Evolutionary conservation across 106 monocot species (phyloP).

Genomic region (Chionographis japonica): DNA sequence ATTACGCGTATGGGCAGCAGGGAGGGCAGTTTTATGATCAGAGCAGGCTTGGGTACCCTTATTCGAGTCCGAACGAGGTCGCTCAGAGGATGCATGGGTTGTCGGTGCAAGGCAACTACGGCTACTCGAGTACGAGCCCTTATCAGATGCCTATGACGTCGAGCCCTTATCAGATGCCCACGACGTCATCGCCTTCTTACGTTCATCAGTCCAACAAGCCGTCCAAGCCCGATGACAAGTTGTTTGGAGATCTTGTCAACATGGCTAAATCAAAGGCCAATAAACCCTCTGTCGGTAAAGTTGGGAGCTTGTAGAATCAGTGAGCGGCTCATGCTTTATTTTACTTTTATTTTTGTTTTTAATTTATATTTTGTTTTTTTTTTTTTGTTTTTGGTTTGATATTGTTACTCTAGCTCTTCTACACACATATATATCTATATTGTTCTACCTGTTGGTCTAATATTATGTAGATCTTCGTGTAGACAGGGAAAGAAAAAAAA

Average conservation of each 20-base stretch:
- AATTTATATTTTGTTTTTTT: no score
- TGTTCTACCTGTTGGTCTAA: no score
- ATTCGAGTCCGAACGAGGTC: conserved; percentile 11
- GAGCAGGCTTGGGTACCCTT: no score
- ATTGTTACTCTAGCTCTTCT: no score
- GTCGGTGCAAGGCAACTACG: conserved; percentile 17
- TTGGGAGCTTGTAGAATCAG: conserved; percentile 16
- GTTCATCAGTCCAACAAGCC: conserved; percentile 22
- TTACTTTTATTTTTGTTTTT: no score
- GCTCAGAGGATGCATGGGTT: conserved; percentile 34
- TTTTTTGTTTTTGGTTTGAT: no score
- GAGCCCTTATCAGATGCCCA: conserved; percentile 12
- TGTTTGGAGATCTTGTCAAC: conserved; percentile 50
- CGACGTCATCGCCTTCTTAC: conserved; percentile 7
- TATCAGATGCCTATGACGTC: conserved; percentile 16
- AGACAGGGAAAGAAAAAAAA: no score
- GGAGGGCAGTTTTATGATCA: no score
- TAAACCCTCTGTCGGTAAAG: conserved; percentile 18
- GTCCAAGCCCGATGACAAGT: conserved; percentile 41
- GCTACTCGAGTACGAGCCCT: conserved; percentile 8
- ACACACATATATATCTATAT: no score
- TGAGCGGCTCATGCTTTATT: not conserved
- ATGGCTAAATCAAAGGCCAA: conserved; percentile 42
- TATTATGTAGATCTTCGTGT: no score
- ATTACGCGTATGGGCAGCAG: no score